phyloP scores from a whole-genome alignment of 2,329 filamentous ascomycete genomes.

The Pseudogymnoascus sp. region DNA sequence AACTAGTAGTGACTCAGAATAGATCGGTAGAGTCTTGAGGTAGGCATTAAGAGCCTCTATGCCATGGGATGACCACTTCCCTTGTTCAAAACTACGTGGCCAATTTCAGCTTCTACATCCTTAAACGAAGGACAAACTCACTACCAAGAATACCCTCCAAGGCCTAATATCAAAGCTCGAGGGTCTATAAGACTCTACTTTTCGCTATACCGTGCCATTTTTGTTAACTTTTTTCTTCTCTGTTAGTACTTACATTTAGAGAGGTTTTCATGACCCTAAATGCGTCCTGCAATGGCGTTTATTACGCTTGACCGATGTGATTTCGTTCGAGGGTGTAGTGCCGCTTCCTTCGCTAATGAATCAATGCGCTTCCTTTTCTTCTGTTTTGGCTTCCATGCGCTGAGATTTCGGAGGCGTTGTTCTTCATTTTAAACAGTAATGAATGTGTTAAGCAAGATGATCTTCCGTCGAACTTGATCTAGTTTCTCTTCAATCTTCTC shows the following conservation, averaged over 20 bases:
- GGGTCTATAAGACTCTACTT: background rate
- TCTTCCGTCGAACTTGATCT: background rate
- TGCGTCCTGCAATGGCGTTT: background rate
- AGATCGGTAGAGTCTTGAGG: no score
- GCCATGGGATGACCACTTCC: no score
- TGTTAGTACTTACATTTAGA: background rate
- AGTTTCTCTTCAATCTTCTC: background rate
- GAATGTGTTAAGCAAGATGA: background rate
- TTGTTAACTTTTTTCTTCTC: background rate
- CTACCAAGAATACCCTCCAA: background rate
- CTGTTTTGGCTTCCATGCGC: background rate
- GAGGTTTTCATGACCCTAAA: background rate
- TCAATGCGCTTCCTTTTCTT: background rate
- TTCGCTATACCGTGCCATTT: background rate
- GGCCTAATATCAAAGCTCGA: background rate
- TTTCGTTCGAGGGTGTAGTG: background rate
- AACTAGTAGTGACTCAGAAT: no score
- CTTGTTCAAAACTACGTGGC: no score
- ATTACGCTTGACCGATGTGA: background rate
- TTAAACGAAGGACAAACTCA: no score
- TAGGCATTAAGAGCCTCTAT: no score
- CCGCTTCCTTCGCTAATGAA: background rate
- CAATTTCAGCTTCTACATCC: no score
- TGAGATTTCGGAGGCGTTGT: background rate
- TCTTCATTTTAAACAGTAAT: background rate